Base-by-base conservation (phyloP, 495 filamentous ascomycete genomes). In the Talaromyces trachyspermus region DNA sequence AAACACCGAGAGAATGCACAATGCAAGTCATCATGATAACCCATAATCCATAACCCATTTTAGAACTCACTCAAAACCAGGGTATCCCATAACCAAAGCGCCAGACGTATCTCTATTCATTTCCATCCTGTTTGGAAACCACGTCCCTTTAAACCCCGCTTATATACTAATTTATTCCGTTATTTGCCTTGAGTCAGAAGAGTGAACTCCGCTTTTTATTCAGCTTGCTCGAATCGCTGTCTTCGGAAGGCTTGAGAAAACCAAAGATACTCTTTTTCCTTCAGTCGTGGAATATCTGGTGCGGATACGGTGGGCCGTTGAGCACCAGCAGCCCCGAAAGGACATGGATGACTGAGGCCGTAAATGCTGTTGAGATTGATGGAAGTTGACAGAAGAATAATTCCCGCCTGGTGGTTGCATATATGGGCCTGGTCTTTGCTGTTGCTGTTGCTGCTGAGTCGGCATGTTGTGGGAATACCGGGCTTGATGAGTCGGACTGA, bases 191-290 rank as follows among this genome's bases (percentile, higher is more conserved):
- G n/a, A n/a, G n/a, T 26, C 22, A 78, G 57, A 76, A 77, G 60
- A 77, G 72, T 18, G 71, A 68, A 61, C 74, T 77, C 55, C 66
- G 60, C 61, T 78, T 76, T 59, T 73, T 77, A 17, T 54, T 56
- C 48, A 78, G 41, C 53, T 66, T 68, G 27, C n/a, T 38, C 14
- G 46, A 37, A 12, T 49, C 56, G n/a, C 59, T 52, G 6, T 61
- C 59, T 15, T 48, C 51, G 5, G 65, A 64, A 6, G 61, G 57
- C 39, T 62, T 62, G 22, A 61, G 45, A 18, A 76, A 63, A 1
- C 71, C 68, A 51, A 77, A 75, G 55, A 76, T 71, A 55, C 69
- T 76, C 51, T 70, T 76, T 51, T 70, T 66, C 61, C 49, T 65
- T 60, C 26, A 68, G 9, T 35, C 51, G 41, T 24, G 53, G 46